phyloP scores from a whole-genome alignment of 306 rosid genomes.

The peach (Prunus persica) region DNA sequence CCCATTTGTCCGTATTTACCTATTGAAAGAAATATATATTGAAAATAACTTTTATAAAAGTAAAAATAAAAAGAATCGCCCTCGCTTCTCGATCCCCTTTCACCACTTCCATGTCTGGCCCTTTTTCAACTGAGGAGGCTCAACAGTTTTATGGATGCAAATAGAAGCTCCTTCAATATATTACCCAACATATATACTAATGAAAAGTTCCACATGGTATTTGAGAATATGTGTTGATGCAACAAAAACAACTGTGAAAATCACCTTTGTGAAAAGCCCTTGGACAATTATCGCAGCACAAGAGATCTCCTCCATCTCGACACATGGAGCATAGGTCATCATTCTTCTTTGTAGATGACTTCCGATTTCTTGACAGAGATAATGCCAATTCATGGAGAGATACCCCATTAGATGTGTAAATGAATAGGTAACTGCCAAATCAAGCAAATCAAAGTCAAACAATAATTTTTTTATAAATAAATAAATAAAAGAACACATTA shows the following conservation, averaged over 20 bases:
- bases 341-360: constrained; percentile 49
- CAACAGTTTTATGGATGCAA: background rate
- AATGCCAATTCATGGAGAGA: constrained; percentile 90
- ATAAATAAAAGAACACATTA: background rate
- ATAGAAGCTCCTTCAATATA: background rate
- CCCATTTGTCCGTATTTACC: background rate
- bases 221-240: background rate
- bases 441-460: constrained; percentile 16
- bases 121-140: background rate
- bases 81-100: background rate
- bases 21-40: background rate
- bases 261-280: constrained; percentile 84
- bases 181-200: background rate
- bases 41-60: background rate
- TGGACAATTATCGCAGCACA: constrained; percentile 95
- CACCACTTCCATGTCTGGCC: background rate
- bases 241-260: constrained; percentile 1
- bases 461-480: background rate
- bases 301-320: constrained; percentile 75
- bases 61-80: background rate
- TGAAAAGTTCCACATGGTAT: background rate
- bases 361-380: constrained; percentile 56
- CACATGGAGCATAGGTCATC: constrained; percentile 91
- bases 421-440: constrained; percentile 73
- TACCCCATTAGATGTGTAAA: constrained; percentile 86